These are phyloP conservation scores for Teratosphaeria gauchensis DNA, from an alignment of 2,329 filamentous ascomycete genomes.

Conservation along the genomic window DNA sequence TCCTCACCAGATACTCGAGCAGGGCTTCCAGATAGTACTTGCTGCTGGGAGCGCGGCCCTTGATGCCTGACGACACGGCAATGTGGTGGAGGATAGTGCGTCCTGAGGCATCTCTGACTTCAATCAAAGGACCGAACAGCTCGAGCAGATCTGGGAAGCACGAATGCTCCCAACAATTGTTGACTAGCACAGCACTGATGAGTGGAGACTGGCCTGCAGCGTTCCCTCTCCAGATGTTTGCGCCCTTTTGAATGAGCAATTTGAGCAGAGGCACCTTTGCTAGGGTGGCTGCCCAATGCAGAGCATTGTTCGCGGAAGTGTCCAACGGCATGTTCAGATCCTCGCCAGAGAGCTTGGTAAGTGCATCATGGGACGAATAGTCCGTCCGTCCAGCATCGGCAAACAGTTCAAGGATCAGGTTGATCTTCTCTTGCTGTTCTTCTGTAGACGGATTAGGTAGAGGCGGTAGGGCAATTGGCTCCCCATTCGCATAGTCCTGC, in stretches of 20 bases:
- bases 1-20: conserved; percentile 86
- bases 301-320: conserved; percentile 73
- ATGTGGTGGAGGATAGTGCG: conserved; percentile 94
- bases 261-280: conserved; percentile 75
- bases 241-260: conserved; percentile 71
- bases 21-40: conserved; percentile 94
- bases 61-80: conserved; percentile 88
- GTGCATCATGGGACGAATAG: conserved; percentile 63
- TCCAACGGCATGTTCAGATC: conserved; percentile 93
- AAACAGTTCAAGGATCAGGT: conserved; percentile 68
- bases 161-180: conserved; percentile 84
- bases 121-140: conserved; percentile 78
- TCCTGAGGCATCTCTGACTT: conserved; percentile 79
- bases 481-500: conserved; percentile 35
- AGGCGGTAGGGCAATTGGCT: conserved; percentile 53
- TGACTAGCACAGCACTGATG: conserved; percentile 85
- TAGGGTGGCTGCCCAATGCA: conserved; percentile 94
- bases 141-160: conserved; percentile 88
- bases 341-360: conserved; percentile 62
- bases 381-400: conserved; percentile 54
- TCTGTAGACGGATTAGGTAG: conserved; percentile 49
- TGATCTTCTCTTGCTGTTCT: conserved; percentile 69
- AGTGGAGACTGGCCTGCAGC: conserved; percentile 82
- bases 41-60: conserved; percentile 81
- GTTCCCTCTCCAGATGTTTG: conserved; percentile 81